A percentile compares a stretch with the other conserved stretches of the same genome.
phyloP scores from a whole-genome alignment of 1,139 yeast species.

The Waltiozyma solani region DNA sequence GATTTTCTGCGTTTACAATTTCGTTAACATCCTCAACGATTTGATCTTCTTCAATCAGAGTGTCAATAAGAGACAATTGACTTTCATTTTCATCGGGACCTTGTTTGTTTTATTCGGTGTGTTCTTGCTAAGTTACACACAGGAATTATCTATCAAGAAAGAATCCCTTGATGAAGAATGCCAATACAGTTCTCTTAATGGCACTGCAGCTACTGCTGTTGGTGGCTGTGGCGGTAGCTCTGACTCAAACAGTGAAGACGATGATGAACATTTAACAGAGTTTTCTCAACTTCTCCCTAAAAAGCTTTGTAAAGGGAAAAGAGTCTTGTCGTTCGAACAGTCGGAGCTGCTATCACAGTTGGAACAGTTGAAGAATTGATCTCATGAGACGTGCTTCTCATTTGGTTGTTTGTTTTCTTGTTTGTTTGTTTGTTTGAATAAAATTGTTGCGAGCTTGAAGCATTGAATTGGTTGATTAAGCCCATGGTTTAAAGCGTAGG shows the following conservation, averaged over 20 bases:
- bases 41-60: constrained; percentile 50
- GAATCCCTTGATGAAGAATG: constrained; percentile 3
- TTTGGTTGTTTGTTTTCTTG: no score
- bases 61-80: constrained; percentile 28
- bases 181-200: constrained; percentile 1
- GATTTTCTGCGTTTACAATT: constrained; percentile 76
- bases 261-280: constrained; percentile 8
- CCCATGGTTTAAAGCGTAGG: no score
- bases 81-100: constrained; percentile 42
- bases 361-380: constrained; percentile 17
- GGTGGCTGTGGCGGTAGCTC: constrained; percentile 4
- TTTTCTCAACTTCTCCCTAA: background rate
- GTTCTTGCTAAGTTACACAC: constrained; percentile 12
- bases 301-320: constrained; percentile 10
- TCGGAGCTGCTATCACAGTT: constrained; percentile 35
- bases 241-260: constrained; percentile 4
- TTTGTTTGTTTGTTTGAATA: no score
- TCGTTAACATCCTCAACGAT: constrained; percentile 66
- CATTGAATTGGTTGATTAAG: no score
- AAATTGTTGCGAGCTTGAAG: no score
- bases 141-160: constrained; percentile 22
- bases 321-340: constrained; percentile 40
- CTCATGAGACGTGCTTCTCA: no score
- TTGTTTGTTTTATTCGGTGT: constrained; percentile 42
- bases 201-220: background rate